A percentile compares a stretch with the other conserved stretches of the same genome.
Conservation (phyloP, 169 alveolate species). For the Cryptosporidium meleagridis region DNA sequence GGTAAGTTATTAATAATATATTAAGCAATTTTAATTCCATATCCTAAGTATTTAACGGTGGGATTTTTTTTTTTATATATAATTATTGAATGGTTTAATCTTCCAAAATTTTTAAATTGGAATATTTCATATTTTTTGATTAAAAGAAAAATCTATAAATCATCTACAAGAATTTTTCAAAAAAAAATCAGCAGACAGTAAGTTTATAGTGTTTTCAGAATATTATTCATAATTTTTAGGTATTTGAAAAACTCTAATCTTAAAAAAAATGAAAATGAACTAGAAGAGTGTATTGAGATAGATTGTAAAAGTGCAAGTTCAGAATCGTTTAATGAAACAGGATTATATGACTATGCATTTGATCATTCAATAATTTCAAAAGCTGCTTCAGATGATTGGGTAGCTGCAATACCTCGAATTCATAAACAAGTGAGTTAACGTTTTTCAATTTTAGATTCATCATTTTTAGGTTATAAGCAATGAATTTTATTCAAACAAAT, state of each 20-base stretch:
- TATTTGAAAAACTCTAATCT: not conserved
- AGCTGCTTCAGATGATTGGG: conserved; percentile 69
- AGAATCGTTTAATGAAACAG: not conserved
- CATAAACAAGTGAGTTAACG: conserved; percentile 19
- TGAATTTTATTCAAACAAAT: conserved; percentile 24
- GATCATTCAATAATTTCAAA: conserved; percentile 33
- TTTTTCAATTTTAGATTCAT: not conserved
- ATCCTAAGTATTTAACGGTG: conserved; percentile 6
- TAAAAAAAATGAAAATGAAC: not conserved
- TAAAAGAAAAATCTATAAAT: conserved; percentile 2
- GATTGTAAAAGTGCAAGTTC: not conserved
- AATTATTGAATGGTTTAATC: conserved; percentile 34
- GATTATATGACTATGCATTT: conserved; percentile 9
- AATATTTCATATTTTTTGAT: not conserved
- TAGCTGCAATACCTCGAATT: conserved; percentile 42
- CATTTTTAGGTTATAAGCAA: not conserved
- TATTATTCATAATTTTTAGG: not conserved
- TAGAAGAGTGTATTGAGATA: conserved; percentile 13
- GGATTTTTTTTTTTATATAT: conserved; percentile 11
- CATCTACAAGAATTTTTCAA: not conserved
- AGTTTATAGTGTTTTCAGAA: not conserved
- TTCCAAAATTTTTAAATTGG: conserved; percentile 5
- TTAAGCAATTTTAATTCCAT: not conserved
- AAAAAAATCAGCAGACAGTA: not conserved
- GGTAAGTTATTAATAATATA: not conserved